Base-by-base conservation (phyloP, 202 grass and related monocot species). In the Digitaria exilis region DNA sequence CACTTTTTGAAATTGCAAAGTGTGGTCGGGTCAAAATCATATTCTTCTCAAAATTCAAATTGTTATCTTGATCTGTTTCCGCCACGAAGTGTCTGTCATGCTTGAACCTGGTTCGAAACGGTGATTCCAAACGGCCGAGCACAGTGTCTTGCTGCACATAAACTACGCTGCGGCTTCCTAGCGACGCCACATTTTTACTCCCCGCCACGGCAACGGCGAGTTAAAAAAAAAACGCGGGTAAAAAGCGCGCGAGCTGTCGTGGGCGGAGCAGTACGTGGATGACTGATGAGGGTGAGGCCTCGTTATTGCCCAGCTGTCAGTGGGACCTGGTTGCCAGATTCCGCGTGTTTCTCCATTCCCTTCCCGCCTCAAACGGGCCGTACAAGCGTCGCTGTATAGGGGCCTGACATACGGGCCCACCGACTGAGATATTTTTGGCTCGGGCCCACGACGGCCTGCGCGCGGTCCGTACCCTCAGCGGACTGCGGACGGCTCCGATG, bases 371-470 rank as follows among this genome's bases (percentile, higher is more conserved):
- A 51, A 56, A 34, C 62, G 78, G 42, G 71, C 30, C 44, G 55
- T 82, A 77, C 80, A 64, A 55, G 44, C 29, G 72, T 67, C 68
- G 19, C 14, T 54, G 9, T 9, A 17, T 0, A 0, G 1, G 48
- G 48, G 8, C 2, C 75, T 50, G 73, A 41, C 18, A 7, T 0
- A 17, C 1, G 71, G 41, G 63, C 0, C 32, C 60, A 12, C 3
- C 0, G 1, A 0, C 0, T 0, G 0, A 71, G 82, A 85, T 82
- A 89, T 89, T 89, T 89, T 85, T 58, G 22, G 22, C 10, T 9
- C 9, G 24, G 17, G 30, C 41, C 63, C 43, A 10, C 18, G 35
- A 37, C 35, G 35, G 35, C 35, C 35, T 6, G n/a, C n/a, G n/a
- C n/a, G n/a, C n/a, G n/a, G n/a, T n/a, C n/a, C n/a, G n/a, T n/a